These are phyloP conservation scores for Neostapfia colusana DNA, from an alignment of 176 grass and related monocot species.

Conservation along the genomic window DNA sequence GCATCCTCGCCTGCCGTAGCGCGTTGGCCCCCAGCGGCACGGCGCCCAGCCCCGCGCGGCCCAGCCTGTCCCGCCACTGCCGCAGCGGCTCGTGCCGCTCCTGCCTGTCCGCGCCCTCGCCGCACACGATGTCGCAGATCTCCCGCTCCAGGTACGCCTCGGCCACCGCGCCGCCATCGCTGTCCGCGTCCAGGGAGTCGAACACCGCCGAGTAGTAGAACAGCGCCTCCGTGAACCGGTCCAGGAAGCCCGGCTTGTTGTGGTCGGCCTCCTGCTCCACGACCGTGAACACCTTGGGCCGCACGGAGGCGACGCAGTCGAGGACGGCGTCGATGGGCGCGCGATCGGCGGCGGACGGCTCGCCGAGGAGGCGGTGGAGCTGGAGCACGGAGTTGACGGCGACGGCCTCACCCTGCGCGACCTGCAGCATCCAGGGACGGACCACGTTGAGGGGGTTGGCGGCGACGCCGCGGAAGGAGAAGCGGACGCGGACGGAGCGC, in stretches of 20 bases:
- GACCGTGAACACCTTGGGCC: conserved; percentile 68
- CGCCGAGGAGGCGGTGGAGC: conserved; percentile 70
- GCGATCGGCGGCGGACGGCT: not conserved
- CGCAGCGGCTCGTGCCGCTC: conserved; percentile 93
- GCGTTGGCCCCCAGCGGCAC: conserved; percentile 81
- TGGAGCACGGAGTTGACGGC: conserved; percentile 90
- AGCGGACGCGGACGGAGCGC: too few species aligned
- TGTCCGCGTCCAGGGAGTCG: conserved; percentile 71
- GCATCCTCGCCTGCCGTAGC: conserved; percentile 88
- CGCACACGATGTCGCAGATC: conserved; percentile 86
- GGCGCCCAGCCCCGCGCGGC: conserved; percentile 42
- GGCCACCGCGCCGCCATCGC: conserved; percentile 47
- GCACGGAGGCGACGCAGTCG: conserved; percentile 52
- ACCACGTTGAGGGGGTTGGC: too few species aligned
- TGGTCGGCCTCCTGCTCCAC: conserved; percentile 95
- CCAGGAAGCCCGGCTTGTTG: conserved; percentile 79
- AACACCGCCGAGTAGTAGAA: conserved; percentile 98
- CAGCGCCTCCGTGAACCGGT: conserved; percentile 91
- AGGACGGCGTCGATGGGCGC: conserved; percentile 71
- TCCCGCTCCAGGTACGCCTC: conserved; percentile 78
- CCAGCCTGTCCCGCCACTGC: conserved; percentile 60
- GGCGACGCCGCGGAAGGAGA: too few species aligned
- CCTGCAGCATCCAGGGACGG: conserved; percentile 83
- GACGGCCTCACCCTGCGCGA: conserved; percentile 62
- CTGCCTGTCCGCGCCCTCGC: conserved; percentile 52